These are phyloP conservation scores for Fusarium liriodendri DNA, from an alignment of 2,329 filamentous ascomycete species.

Conservation along the genomic window DNA sequence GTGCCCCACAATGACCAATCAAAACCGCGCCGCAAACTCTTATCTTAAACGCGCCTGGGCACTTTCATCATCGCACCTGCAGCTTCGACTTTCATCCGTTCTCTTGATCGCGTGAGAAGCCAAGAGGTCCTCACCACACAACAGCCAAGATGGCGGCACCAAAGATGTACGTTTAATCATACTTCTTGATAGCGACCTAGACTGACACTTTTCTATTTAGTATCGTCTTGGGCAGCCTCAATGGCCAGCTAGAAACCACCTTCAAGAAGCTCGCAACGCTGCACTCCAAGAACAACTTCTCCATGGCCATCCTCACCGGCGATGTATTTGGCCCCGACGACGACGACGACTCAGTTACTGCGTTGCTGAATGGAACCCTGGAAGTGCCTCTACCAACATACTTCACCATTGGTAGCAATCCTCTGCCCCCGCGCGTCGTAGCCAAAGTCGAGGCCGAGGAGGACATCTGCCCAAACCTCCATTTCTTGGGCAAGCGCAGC, in stretches of 20 bases:
- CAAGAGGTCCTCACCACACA: conserved; percentile 3
- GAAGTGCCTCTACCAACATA: conserved; percentile 85
- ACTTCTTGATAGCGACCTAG: not conserved
- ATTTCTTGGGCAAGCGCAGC: conserved; percentile 88
- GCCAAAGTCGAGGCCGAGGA: conserved; percentile 79
- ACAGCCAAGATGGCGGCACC: conserved; percentile 56
- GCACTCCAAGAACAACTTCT: conserved; percentile 88
- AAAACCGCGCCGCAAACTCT: conserved; percentile 47
- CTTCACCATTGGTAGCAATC: conserved; percentile 81
- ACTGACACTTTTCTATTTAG: conserved; percentile 53
- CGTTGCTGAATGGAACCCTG: conserved; percentile 79
- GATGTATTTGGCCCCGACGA: conserved; percentile 79
- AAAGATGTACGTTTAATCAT: conserved; percentile 56
- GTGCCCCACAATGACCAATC: conserved; percentile 46
- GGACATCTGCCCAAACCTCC: conserved; percentile 88
- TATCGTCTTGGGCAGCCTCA: conserved; percentile 84
- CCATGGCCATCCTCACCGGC: conserved; percentile 85
- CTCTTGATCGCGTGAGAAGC: conserved; percentile 11
- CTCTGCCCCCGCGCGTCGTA: conserved; percentile 77
- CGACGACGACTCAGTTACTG: conserved; percentile 69
- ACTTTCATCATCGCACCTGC: conserved; percentile 35
- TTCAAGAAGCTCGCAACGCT: conserved; percentile 84
- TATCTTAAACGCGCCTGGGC: conserved; percentile 41
- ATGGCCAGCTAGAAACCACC: conserved; percentile 79
- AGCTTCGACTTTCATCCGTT: conserved; percentile 20